Percentiles rank a stretch among this genome's conserved stretches.
Conservation (phyloP, 2,329 filamentous ascomycete species). For the Colletotrichum kahawae region DNA sequence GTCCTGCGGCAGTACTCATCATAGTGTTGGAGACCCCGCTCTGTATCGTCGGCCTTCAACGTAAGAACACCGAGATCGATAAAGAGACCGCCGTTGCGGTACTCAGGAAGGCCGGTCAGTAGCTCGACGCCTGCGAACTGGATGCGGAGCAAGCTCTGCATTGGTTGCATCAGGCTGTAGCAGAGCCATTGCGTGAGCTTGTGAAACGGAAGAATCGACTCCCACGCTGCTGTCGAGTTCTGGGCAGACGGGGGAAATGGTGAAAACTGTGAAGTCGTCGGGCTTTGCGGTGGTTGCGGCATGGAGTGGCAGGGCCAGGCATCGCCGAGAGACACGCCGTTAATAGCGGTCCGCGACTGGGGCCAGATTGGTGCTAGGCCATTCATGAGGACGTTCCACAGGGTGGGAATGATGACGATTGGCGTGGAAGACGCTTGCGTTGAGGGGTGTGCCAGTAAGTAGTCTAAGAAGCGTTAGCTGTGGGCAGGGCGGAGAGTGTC, state of each 20-base stretch:
- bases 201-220: constrained; percentile 66
- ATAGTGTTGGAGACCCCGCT: constrained; percentile 49
- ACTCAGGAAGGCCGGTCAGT: constrained; percentile 73
- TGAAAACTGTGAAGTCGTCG: constrained; percentile 56
- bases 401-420: constrained; percentile 82
- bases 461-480: constrained; percentile 63
- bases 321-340: constrained; percentile 87
- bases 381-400: constrained; percentile 92
- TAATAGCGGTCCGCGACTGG: constrained; percentile 80
- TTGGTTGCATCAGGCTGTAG: constrained; percentile 74
- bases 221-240: constrained; percentile 64
- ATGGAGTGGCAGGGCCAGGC: constrained; percentile 91
- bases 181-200: constrained; percentile 76
- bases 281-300: constrained; percentile 55
- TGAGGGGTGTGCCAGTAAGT: constrained; percentile 88
- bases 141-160: constrained; percentile 56
- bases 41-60: constrained; percentile 50
- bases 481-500: neutral
- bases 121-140: constrained; percentile 58
- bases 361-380: constrained; percentile 91
- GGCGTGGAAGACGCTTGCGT: constrained; percentile 89
- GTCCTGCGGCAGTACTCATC: constrained; percentile 73
- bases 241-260: constrained; percentile 54
- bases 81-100: constrained; percentile 74
- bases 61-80: constrained; percentile 62